Conservation (phyloP, 2,329 filamentous ascomycete species). For the Neonectria coccinea region DNA sequence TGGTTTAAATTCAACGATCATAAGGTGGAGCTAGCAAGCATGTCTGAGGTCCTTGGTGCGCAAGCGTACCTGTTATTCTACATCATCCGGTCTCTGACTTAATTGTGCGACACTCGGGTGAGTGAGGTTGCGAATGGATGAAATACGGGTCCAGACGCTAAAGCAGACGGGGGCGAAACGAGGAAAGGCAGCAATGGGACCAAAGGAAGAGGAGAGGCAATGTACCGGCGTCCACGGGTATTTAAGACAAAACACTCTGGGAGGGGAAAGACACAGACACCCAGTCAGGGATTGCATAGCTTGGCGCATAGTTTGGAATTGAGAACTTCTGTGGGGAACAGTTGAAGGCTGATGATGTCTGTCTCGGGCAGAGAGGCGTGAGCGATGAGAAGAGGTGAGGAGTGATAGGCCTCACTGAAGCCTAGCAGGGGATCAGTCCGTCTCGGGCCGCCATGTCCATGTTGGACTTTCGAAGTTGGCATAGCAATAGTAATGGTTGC, state of each 20-base stretch:
- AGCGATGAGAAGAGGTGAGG: not conserved
- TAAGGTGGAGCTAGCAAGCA: conserved; percentile 84
- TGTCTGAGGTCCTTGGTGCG: conserved; percentile 85
- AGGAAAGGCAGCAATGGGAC: not conserved
- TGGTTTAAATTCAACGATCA: conserved; percentile 98
- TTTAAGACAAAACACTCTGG: conserved; percentile 15
- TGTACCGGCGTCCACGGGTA: conserved; percentile 31
- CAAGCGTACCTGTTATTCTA: conserved; percentile 96
- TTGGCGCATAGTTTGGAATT: conserved; percentile 36
- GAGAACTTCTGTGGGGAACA: conserved; percentile 23
- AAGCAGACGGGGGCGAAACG: not conserved
- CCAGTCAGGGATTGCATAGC: conserved; percentile 34
- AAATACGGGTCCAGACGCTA: not conserved
- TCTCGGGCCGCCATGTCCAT: conserved; percentile 57
- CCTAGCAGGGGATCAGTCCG: not conserved
- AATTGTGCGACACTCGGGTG: conserved; percentile 27
- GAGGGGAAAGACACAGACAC: conserved; percentile 19
- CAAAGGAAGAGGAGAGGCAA: not conserved
- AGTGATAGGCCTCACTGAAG: not conserved
- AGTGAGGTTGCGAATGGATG: not conserved
- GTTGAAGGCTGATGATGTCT: not conserved
- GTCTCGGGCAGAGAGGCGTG: not conserved
- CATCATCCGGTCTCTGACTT: conserved; percentile 72
- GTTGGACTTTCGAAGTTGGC: conserved; percentile 77
- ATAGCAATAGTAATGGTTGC: conserved; percentile 85